Base-by-base conservation (phyloP, 2,329 filamentous ascomycete genomes). In the Phaeosphaeria sp. region DNA sequence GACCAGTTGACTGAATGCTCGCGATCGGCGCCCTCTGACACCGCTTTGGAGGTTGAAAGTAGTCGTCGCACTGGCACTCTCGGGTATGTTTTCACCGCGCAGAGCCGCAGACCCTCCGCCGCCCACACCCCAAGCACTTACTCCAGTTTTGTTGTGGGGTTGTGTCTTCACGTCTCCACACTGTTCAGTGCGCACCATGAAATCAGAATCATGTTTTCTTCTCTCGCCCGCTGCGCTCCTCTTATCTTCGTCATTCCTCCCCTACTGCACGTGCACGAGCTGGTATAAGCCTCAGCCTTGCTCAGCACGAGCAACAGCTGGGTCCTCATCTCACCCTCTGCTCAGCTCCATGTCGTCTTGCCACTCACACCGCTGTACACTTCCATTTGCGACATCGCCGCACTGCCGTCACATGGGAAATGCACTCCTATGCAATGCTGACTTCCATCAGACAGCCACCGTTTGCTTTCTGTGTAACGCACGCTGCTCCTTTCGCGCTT, bases 1-100 rank as follows among this genome's bases (percentile, higher is more conserved):
- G 55, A 62, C 39, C 59, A n/a, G 62, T 65, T 63, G 60, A 60
- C 56, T 52, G 54, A 57, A 61, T 53, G 51, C 51, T 64, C 53
- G 61, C 62, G 68, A 75, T 75, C 71, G 74, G 71, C 74, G 66
- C 56, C 66, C 55, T 64, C 67, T 65, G 69, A 71, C 74, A 74
- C 73, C 67, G 63, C 63, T 67, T 72, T 75, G 73, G 75, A 72
- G 72, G 72, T 74, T 66, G 74, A 74, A 69, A 63, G 58, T 61
- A 67, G 63, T 66, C 64, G 70, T 75, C 65, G 72, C 73, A 75
- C 74, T 68, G 64, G 63, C 64, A 64, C 63, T 54, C 61, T 71
- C 74, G 73, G 73, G 74, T 76, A 76, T 63, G 73, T 75, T 66
- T 61, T 61, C 53, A 65, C 67, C 62, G 65, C 63, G 69, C 74